Conservation (phyloP, 805 yeast genomes). For the Lachancea quebecensis region DNA sequence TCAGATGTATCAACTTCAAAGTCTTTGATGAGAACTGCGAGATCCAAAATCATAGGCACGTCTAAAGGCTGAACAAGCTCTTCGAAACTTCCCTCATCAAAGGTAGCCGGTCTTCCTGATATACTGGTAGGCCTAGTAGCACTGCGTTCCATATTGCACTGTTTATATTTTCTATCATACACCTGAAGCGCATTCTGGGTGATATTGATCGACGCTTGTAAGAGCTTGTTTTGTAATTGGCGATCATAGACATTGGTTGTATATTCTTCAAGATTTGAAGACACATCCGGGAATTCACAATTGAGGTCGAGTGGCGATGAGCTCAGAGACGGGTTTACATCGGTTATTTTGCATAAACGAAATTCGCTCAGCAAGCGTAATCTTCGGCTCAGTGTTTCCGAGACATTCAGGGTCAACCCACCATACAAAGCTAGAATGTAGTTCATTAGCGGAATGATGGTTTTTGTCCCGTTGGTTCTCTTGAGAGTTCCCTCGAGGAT, state of each 20-base stretch:
- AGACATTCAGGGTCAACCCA: slow-evolving; percentile 38
- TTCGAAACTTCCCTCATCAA: slow-evolving; percentile 25
- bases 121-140: slow-evolving; percentile 28
- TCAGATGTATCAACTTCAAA: slow-evolving; percentile 21
- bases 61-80: slow-evolving; percentile 32
- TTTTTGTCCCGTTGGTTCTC: slow-evolving; percentile 15
- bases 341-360: slow-evolving; percentile 21
- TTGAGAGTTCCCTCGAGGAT: slow-evolving; percentile 23
- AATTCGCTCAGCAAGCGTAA: slow-evolving; percentile 31
- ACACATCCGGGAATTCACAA: slow-evolving; percentile 18
- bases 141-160: slow-evolving; percentile 27
- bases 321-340: slow-evolving; percentile 15
- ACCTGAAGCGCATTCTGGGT: slow-evolving; percentile 25
- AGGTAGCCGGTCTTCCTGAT: slow-evolving; percentile 22
- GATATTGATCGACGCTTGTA: slow-evolving; percentile 19
- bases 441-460: slow-evolving; percentile 32
- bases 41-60: slow-evolving; percentile 22
- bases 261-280: slow-evolving; percentile 8
- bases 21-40: slow-evolving; percentile 31
- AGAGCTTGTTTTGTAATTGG: slow-evolving; percentile 23
- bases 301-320: slow-evolving; percentile 18
- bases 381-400: slow-evolving; percentile 35
- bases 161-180: slow-evolving; percentile 28
- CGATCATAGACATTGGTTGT: slow-evolving; percentile 21
- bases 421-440: slow-evolving; percentile 32